These are phyloP conservation scores for Hevea brasiliensis DNA, from an alignment of 345 rosid species.

Conservation along the genomic window DNA sequence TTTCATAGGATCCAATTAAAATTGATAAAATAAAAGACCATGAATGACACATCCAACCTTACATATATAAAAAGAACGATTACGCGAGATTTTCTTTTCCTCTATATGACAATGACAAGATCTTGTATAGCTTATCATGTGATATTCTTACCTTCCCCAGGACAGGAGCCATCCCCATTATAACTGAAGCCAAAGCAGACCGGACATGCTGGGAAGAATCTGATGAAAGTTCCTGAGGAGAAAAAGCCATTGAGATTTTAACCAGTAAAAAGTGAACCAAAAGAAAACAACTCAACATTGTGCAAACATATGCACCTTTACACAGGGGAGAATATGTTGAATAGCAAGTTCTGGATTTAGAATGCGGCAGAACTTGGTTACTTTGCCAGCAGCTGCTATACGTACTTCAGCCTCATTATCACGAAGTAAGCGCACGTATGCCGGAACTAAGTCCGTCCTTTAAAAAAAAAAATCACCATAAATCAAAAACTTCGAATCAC, in stretches of 20 bases:
- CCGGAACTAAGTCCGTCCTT: slow-evolving; percentile 87
- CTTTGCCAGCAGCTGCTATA: slow-evolving; percentile 98
- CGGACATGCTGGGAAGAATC: slow-evolving; percentile 99
- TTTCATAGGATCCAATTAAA: not conserved
- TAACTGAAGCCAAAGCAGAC: slow-evolving; percentile 97
- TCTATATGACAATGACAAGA: not conserved
- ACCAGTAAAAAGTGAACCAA: not conserved
- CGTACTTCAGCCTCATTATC: slow-evolving; percentile 99
- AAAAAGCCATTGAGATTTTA: slow-evolving; percentile 5
- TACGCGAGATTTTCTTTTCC: not conserved
- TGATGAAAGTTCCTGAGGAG: slow-evolving; percentile 77
- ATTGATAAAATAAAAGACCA: not conserved
- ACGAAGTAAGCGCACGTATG: slow-evolving; percentile 88
- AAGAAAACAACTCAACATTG: not conserved
- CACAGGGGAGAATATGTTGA: slow-evolving; percentile 86
- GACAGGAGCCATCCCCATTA: slow-evolving; percentile 99
- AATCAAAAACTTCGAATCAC: not conserved
- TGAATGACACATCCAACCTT: not conserved
- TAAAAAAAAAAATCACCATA: not conserved
- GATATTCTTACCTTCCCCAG: slow-evolving; percentile 48
- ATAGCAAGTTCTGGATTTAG: slow-evolving; percentile 82
- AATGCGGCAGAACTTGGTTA: slow-evolving; percentile 89
- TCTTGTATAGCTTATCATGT: not conserved
- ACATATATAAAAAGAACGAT: not conserved
- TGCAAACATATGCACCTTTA: slow-evolving; percentile 53